Evolutionary conservation across 371 early-diverging fungal genomes (phyloP).

Genomic region (Sporodiniella umbellata): DNA sequence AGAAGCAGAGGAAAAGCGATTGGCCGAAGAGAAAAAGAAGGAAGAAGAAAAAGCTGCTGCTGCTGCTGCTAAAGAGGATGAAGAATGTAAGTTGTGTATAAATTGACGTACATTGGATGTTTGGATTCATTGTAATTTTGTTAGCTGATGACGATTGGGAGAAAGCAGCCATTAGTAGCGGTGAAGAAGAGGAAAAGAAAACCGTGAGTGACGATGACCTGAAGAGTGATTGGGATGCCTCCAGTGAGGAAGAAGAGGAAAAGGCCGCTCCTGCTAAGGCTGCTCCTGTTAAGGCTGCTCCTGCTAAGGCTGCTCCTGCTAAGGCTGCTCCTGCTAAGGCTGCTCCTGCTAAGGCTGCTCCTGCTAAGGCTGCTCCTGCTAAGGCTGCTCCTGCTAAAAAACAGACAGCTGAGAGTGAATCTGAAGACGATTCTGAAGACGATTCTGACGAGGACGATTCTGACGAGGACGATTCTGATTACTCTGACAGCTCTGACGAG

Average conservation of each 20-base stretch:
- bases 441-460: slow-evolving; percentile 38
- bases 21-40: slow-evolving; percentile 48
- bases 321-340: slow-evolving; percentile 31
- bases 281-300: slow-evolving; percentile 20
- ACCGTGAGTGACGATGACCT: slow-evolving; percentile 36
- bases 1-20: slow-evolving; percentile 39
- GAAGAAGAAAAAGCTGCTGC: slow-evolving; percentile 43
- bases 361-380: slow-evolving; percentile 17
- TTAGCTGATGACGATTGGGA: slow-evolving; percentile 48
- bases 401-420: slow-evolving; percentile 28
- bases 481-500: slow-evolving; percentile 45
- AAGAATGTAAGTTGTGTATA: slow-evolving; percentile 36
- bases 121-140: neutral
- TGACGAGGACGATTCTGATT: slow-evolving; percentile 15
- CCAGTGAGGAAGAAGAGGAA: slow-evolving; percentile 49
- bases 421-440: slow-evolving; percentile 12
- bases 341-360: slow-evolving; percentile 19
- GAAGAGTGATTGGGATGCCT: slow-evolving; percentile 68
- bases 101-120: no score
- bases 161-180: slow-evolving; percentile 44
- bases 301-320: slow-evolving; percentile 30
- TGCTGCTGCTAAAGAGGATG: slow-evolving; percentile 36
- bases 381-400: no score
- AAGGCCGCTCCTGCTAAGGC: no score
- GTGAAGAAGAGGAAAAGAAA: slow-evolving; percentile 28